phyloP scores from a whole-genome alignment of 495 filamentous ascomycete species.

The Podospora australis region DNA sequence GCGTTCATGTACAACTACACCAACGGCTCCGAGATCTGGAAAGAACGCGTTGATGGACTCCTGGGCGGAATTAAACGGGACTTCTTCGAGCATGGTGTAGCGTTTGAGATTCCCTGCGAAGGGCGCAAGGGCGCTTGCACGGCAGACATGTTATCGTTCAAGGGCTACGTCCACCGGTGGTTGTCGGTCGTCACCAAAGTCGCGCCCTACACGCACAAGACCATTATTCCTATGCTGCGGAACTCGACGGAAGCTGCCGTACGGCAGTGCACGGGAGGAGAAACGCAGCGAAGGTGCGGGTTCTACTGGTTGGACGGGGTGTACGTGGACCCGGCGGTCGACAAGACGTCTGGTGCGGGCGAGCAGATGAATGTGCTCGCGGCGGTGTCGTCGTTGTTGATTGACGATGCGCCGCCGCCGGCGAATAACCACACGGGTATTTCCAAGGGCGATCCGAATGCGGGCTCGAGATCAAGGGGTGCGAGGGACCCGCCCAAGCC shows the following conservation, averaged over 20 bases:
- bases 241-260: slow-evolving; percentile 61
- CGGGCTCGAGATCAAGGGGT: slow-evolving; percentile 15
- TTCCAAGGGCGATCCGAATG: slow-evolving; percentile 20
- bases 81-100: slow-evolving; percentile 48
- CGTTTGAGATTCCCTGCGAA: slow-evolving; percentile 69
- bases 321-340: slow-evolving; percentile 64
- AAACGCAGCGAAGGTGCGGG: slow-evolving; percentile 53
- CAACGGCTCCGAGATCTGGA: slow-evolving; percentile 41
- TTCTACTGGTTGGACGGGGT: slow-evolving; percentile 39
- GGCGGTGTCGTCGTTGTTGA: slow-evolving; percentile 51
- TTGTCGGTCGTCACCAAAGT: slow-evolving; percentile 66
- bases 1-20: slow-evolving; percentile 72
- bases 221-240: slow-evolving; percentile 54
- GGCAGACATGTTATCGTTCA: slow-evolving; percentile 73
- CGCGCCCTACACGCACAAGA: slow-evolving; percentile 55
- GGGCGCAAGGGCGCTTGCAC: slow-evolving; percentile 52
- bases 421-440: slow-evolving; percentile 22
- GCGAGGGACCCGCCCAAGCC: slow-evolving; percentile 3
- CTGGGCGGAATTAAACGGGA: slow-evolving; percentile 54
- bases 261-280: slow-evolving; percentile 57
- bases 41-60: slow-evolving; percentile 50
- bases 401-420: slow-evolving; percentile 19
- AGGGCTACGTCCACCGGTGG: slow-evolving; percentile 74
- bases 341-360: slow-evolving; percentile 54
- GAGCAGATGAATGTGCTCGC: slow-evolving; percentile 64